Evolutionary conservation across 352 stramenopile species (phyloP), one percentile per base, ranked within the genome.

Genomic region (Phytopythium cucurbitacearum): DNA sequence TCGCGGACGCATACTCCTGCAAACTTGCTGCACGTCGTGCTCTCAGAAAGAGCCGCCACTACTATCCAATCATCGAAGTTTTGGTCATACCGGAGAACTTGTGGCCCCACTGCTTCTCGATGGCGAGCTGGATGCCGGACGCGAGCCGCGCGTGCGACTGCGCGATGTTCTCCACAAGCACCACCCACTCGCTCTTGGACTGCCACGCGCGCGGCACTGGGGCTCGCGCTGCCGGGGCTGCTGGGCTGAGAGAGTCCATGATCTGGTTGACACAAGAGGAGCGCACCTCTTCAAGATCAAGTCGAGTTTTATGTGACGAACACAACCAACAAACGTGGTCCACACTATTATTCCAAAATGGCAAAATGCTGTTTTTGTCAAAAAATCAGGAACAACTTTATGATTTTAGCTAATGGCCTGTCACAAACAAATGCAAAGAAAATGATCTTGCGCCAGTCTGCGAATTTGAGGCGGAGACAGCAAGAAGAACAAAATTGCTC

Each of bases 61-160:
- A n/a, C 7, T n/a, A 43, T 5, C 6, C 34, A 13, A 0, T 4
- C 12, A 34, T n/a, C 37, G 16, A 28, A 28, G 21, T 28, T 28
- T 28, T 28, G 21, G 21, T 28, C 21, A 28, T 9, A 89, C 80
- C 76, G 0, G 81, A 57, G 51, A 91, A 91, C 53, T 87, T 85
- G 61, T 82, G 76, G 41, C 78, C 76, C 76, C 81, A 91, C 56
- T 87, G 78, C 60, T 87, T 87, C 62, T 91, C 81, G 40, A 91
- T 87, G 13, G 78, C 81, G 33, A 88, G 54, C 53, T 91, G 78
- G 56, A 91, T 91, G 51, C 81, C 78, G 1, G 78, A 83, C 13
- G 81, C 74, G 5, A 89, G 62, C 0, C 77, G 74, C 33, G 81
- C 66, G 47, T 84, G 78, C 40, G 78, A 91, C 62, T 91, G 78